Evolutionary conservation across 2,329 filamentous ascomycete genomes (phyloP).

Genomic region (Cladosporium sp.): DNA sequence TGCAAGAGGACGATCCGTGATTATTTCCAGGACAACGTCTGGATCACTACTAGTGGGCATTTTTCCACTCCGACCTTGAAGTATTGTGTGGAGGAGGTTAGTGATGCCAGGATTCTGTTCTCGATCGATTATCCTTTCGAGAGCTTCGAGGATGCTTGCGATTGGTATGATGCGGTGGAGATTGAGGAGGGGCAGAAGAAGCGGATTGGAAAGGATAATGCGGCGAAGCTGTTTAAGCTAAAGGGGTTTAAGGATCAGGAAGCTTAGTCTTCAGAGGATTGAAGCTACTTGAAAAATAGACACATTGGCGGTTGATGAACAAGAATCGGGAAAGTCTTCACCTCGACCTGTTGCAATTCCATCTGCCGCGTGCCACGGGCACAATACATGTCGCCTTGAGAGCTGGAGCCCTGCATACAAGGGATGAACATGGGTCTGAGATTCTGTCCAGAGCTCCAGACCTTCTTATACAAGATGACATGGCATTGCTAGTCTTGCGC

Average conservation of each 20-base stretch:
- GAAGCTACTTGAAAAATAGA: too few species aligned
- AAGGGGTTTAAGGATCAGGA: constrained; percentile 15
- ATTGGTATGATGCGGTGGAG: constrained; percentile 25
- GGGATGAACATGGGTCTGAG: too few species aligned
- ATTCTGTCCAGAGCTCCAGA: too few species aligned
- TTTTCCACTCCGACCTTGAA: constrained; percentile 52
- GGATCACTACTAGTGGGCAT: constrained; percentile 54
- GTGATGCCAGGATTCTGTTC: constrained; percentile 29
- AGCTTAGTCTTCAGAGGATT: neutral
- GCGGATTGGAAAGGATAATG: constrained; percentile 29
- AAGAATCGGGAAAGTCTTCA: too few species aligned
- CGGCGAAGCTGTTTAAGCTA: constrained; percentile 27
- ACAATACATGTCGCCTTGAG: too few species aligned
- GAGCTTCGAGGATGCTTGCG: constrained; percentile 25
- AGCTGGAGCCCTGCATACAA: too few species aligned
- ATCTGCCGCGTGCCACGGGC: too few species aligned
- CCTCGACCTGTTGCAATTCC: too few species aligned
- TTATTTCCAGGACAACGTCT: constrained; percentile 53
- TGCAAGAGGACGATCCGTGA: constrained; percentile 48
- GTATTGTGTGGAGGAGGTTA: constrained; percentile 46
- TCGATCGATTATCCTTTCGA: constrained; percentile 30
- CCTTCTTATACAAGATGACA: too few species aligned
- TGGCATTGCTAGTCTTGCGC: too few species aligned
- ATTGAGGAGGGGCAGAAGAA: constrained; percentile 19
- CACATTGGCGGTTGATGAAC: too few species aligned